Conservation (phyloP, 1,139 yeast species). For the Chernovozyma aurita region DNA sequence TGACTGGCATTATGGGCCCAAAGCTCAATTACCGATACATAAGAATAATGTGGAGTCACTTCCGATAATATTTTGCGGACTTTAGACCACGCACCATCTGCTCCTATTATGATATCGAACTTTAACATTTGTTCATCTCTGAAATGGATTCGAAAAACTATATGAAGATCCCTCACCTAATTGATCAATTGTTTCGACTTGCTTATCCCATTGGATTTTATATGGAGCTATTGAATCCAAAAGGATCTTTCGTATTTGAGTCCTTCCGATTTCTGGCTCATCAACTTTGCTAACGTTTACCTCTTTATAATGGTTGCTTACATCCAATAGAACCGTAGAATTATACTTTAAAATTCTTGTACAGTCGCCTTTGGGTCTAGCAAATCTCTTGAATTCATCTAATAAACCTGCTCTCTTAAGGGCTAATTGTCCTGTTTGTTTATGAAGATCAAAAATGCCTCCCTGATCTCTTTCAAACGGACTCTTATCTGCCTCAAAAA, state of each 20-base stretch:
- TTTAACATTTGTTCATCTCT: not conserved
- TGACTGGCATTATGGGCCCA: conserved; percentile 2
- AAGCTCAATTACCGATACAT: conserved; percentile 1
- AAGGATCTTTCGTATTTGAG: not conserved
- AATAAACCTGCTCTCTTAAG: conserved; percentile 1
- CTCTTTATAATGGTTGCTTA: not conserved
- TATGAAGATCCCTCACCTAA: no score
- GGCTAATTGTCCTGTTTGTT: conserved; percentile 1
- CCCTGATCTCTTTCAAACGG: not conserved
- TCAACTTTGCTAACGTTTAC: not conserved
- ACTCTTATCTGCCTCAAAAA: conserved; percentile 1
- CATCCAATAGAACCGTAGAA: not conserved
- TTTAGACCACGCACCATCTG: conserved; percentile 3
- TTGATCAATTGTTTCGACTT: not conserved
- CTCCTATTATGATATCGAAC: conserved; percentile 2
- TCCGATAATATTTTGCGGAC: not conserved
- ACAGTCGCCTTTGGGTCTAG: conserved; percentile 2
- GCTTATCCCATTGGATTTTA: not conserved
- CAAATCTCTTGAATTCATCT: not conserved
- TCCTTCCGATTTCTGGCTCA: conserved; percentile 2
- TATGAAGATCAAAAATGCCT: conserved; percentile 1
- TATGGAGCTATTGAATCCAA: not conserved
- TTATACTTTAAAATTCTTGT: not conserved
- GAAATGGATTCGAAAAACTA: not conserved
- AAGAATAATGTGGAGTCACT: conserved; percentile 1